Percentiles rank a stretch among this genome's conserved stretches.
phyloP scores from a whole-genome alignment of 2,329 filamentous ascomycete genomes.

The Colletotrichum tofieldiae region DNA sequence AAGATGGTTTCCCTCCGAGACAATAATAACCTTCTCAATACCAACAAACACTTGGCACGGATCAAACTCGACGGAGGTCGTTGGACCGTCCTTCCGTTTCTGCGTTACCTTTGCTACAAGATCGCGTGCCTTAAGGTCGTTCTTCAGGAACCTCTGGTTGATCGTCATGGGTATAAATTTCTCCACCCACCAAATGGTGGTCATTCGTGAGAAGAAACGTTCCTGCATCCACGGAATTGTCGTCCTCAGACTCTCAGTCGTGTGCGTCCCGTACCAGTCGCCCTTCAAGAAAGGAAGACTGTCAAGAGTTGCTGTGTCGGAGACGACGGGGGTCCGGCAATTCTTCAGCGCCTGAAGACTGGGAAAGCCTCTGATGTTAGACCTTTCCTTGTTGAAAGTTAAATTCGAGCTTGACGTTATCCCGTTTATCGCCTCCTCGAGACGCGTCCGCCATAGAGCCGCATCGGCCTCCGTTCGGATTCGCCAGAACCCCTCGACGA shows the following conservation, averaged over 20 bases:
- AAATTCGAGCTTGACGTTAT: not conserved
- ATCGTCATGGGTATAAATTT: slow-evolving; percentile 11
- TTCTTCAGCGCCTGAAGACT: not conserved
- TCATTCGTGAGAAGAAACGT: not conserved
- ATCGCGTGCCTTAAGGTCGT: not conserved
- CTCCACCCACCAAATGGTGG: slow-evolving; percentile 3
- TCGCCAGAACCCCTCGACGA: slow-evolving; percentile 13
- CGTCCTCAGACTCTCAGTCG: not conserved
- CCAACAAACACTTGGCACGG: slow-evolving; percentile 1
- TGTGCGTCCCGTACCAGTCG: slow-evolving; percentile 13
- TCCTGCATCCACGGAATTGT: slow-evolving; percentile 10
- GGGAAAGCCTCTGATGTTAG: slow-evolving; percentile 8
- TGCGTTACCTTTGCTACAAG: not conserved
- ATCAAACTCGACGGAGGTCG: not conserved
- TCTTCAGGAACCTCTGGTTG: not conserved
- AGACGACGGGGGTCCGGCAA: not conserved
- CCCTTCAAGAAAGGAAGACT: slow-evolving; percentile 1
- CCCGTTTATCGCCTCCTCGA: not conserved
- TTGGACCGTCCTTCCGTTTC: slow-evolving; percentile 4
- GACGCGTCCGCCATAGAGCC: not conserved
- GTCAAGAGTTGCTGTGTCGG: not conserved
- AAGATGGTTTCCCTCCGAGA: not conserved
- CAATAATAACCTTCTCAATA: not conserved
- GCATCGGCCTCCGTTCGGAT: not conserved
- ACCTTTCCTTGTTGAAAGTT: not conserved